Evolutionary conservation across 345 rosid genomes (phyloP).

Genomic region (Eucalyptus regnans): DNA sequence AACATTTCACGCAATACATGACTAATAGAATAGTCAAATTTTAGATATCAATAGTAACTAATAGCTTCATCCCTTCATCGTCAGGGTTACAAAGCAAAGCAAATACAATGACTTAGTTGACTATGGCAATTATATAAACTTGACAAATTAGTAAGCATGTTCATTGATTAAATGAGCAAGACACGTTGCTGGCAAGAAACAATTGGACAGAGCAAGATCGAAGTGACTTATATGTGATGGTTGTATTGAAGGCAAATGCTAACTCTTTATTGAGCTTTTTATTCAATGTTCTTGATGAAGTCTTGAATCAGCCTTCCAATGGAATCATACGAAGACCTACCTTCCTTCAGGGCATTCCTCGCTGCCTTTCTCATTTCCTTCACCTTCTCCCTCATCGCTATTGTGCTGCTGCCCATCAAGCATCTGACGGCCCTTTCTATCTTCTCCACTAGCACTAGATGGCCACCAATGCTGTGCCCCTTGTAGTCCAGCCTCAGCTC

Average conservation of each 20-base stretch:
- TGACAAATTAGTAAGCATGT: no score
- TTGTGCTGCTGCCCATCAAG: constrained; percentile 10
- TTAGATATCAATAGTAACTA: no score
- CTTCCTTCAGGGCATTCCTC: constrained; percentile 4
- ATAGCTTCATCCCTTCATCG: no score
- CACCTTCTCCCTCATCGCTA: constrained; percentile 10
- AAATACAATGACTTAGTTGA: no score
- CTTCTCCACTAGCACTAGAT: constrained; percentile 15
- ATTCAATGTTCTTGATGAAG: neutral
- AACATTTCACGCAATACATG: accelerated
- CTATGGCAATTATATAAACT: no score
- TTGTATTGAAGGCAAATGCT: neutral
- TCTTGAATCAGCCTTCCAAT: constrained; percentile 12
- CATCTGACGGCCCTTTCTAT: constrained; percentile 9
- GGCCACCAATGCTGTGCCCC: neutral
- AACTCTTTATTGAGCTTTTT: neutral
- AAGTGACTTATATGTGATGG: neutral
- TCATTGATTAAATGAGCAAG: neutral
- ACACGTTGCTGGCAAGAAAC: neutral
- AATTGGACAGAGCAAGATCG: neutral
- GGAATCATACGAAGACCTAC: constrained; percentile 21
- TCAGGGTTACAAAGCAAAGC: no score
- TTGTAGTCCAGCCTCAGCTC: constrained; percentile 18
- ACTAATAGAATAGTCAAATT: no score
- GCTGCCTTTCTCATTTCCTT: constrained; percentile 8